Evolutionary conservation across 2,329 filamentous ascomycete species (phyloP), one percentile per base, ranked within the genome.

Genomic region (Cladophialophora psammophila): DNA sequence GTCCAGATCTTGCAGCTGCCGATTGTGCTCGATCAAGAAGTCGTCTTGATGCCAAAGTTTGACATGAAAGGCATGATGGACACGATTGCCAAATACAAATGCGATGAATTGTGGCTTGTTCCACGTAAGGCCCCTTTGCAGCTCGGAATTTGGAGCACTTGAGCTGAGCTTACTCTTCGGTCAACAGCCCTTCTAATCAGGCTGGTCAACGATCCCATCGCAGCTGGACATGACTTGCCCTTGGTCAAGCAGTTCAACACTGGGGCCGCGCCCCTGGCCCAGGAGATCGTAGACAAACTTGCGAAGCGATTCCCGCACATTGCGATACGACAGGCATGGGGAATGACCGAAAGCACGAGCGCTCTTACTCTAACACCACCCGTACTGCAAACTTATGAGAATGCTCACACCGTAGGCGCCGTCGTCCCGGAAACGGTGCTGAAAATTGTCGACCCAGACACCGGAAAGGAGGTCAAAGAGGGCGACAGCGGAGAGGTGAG

Each of bases 181-280:
- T 32, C 20, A 4, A 60, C 31, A 67, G 65, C 65, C n/a, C 55
- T 67, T 5, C 59, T 67, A n/a, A 60, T 67, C 50, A 35, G 65
- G 9, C 61, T 67, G 20, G 61, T 67, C 36, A 64, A 67, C 12
- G 65, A 67, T 35, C 57, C 65, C 5, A 34, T 64, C 32, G 65
- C 57, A 5, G 48, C 61, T 31, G 34, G 40, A 42, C 45, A 69
- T 76, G 90, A 95, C 73, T 80, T 96, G 2, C 90, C 86, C 72
- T 89, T 86, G 57, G 88, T 94, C 0, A 81, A 80, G 7, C 77
- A 81, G 1, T 77, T 93, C 10, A 92, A 91, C 76, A 91, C 89
- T 0, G 92, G 92, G 2, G 92, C 92, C 0, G 92, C 92, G 5
- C 92, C 92, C 0, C 80, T 94, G 0, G 91, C 91, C 1, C 83